Percentiles rank a stretch among this genome's conserved stretches.
These are phyloP conservation scores for Hypoxylon sp. DNA, from an alignment of 2,329 filamentous ascomycete genomes.

Conservation along the genomic window DNA sequence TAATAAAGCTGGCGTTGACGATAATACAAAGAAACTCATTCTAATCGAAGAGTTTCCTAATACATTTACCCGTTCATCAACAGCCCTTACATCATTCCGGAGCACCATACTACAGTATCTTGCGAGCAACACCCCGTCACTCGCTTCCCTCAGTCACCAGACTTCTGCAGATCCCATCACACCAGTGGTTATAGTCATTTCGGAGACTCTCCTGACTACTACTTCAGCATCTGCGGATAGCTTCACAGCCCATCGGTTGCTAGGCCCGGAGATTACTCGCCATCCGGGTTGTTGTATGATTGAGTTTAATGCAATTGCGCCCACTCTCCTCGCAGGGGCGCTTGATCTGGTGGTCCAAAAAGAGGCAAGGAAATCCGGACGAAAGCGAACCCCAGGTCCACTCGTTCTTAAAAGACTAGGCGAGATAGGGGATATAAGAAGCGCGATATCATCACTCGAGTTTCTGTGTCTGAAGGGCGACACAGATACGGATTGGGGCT, in stretches of 20 bases:
- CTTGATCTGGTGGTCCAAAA: constrained; percentile 85
- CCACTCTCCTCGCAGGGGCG: constrained; percentile 86
- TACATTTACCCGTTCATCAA: constrained; percentile 74
- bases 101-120: constrained; percentile 80
- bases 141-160: constrained; percentile 60
- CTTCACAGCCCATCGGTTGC: constrained; percentile 89
- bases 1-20: constrained; percentile 24
- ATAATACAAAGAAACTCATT: constrained; percentile 66
- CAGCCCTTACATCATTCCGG: constrained; percentile 76
- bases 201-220: constrained; percentile 88
- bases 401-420: constrained; percentile 82
- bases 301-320: constrained; percentile 93
- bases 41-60: constrained; percentile 87
- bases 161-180: constrained; percentile 62
- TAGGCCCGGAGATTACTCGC: constrained; percentile 86
- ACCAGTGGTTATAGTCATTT: constrained; percentile 89
- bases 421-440: constrained; percentile 91
- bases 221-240: constrained; percentile 88
- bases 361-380: constrained; percentile 82
- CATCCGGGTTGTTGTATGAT: constrained; percentile 84
- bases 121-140: constrained; percentile 71
- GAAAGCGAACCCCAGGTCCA: constrained; percentile 80
- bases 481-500: constrained; percentile 78
- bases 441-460: constrained; percentile 90
- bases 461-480: constrained; percentile 91